Percentiles rank a stretch among this genome's conserved stretches.
Conservation (phyloP, 768 basidiomycete species). For the Paxillus ammoniavirescens region DNA sequence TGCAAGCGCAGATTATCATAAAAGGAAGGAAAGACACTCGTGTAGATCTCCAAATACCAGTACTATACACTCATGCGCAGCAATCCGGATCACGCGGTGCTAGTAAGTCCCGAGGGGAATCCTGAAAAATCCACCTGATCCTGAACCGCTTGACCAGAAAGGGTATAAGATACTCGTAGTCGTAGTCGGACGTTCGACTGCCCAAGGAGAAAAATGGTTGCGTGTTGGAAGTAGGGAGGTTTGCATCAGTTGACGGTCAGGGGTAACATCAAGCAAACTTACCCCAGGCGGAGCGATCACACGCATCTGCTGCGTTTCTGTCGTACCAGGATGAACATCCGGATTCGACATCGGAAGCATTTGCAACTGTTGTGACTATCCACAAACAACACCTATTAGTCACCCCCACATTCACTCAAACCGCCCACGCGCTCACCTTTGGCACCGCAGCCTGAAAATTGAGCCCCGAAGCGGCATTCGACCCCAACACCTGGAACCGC, state of each 20-base stretch:
- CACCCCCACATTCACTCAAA: too few species aligned
- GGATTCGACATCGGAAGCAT: slow-evolving; percentile 97
- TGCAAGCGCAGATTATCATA: too few species aligned
- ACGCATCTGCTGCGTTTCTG: slow-evolving; percentile 95
- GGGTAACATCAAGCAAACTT: slow-evolving; percentile 27
- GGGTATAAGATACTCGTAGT: slow-evolving; percentile 77
- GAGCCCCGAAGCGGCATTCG: slow-evolving; percentile 53
- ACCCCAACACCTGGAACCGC: slow-evolving; percentile 72
- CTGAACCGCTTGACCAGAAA: slow-evolving; percentile 67
- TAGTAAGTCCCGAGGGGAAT: slow-evolving; percentile 77
- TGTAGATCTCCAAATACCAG: slow-evolving; percentile 20
- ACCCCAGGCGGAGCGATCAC: slow-evolving; percentile 87
- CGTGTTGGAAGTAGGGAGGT: neutral
- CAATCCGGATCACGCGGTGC: slow-evolving; percentile 28
- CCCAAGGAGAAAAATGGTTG: neutral
- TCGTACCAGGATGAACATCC: slow-evolving; percentile 69
- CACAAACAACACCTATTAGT: neutral
- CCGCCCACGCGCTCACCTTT: slow-evolving; percentile 50
- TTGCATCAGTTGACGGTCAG: slow-evolving; percentile 10
- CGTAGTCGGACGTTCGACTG: slow-evolving; percentile 84
- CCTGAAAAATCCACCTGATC: slow-evolving; percentile 95
- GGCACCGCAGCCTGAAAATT: slow-evolving; percentile 98
- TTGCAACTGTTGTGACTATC: slow-evolving; percentile 90
- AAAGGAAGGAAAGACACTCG: slow-evolving; percentile 1
- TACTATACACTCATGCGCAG: slow-evolving; percentile 11